phyloP scores from a whole-genome alignment of 192 early-diverging fungal species.

The Obelidium mucronatum region DNA sequence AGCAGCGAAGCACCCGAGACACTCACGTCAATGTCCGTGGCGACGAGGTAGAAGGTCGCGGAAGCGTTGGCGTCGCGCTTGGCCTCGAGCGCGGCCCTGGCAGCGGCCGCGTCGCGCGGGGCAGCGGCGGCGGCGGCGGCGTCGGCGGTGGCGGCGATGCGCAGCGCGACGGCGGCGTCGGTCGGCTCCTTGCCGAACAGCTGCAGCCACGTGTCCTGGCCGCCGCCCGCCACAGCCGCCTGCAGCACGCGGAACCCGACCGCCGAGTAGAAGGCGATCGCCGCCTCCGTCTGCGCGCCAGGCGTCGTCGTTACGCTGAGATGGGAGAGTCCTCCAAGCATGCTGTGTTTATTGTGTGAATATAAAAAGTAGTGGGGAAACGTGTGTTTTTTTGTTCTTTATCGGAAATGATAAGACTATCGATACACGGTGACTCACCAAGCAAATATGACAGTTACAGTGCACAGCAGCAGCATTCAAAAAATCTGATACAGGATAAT shows the following conservation, averaged over 20 bases:
- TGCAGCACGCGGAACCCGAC: constrained; percentile 66
- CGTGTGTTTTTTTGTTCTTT: too few species aligned
- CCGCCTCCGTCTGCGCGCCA: constrained; percentile 36
- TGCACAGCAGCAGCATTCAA: too few species aligned
- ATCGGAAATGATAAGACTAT: not conserved
- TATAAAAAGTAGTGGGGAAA: too few species aligned
- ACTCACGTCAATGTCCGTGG: constrained; percentile 2
- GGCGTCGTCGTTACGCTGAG: constrained; percentile 41
- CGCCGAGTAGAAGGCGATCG: constrained; percentile 60
- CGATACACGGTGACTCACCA: constrained; percentile 1
- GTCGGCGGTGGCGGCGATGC: not conserved
- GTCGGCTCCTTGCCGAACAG: constrained; percentile 52
- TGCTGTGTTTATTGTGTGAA: not conserved
- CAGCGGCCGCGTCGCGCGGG: not conserved
- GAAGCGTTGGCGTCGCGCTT: constrained; percentile 9
- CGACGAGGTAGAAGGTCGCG: not conserved
- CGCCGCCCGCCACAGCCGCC: constrained; percentile 43
- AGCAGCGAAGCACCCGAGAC: too few species aligned
- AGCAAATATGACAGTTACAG: too few species aligned
- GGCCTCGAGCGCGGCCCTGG: not conserved
- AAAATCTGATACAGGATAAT: too few species aligned
- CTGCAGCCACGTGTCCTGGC: constrained; percentile 60
- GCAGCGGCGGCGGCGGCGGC: not conserved
- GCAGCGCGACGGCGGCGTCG: not conserved
- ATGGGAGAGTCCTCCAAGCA: constrained; percentile 43